A percentile compares a stretch with the other conserved stretches of the same genome.
These are phyloP conservation scores for Phytophthora uliginosa DNA, from an alignment of 352 stramenopile species.

Conservation along the genomic window DNA sequence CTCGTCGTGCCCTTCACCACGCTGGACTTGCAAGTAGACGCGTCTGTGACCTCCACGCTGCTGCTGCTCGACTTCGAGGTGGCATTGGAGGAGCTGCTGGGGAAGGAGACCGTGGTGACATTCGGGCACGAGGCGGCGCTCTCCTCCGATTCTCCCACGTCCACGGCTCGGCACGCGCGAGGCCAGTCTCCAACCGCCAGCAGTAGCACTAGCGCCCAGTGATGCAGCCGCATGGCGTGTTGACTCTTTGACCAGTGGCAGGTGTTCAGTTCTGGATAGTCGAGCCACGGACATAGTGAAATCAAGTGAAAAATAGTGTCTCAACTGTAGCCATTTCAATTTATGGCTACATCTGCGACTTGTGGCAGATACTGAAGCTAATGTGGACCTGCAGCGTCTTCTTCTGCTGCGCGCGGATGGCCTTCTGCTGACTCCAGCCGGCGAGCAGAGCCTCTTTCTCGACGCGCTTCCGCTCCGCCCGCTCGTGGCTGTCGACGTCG, in stretches of 20 bases:
- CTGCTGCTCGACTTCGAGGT: conserved; percentile 11
- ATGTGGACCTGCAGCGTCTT: conserved; percentile 26
- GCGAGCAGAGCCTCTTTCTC: conserved; percentile 52
- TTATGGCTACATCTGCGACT: conserved; percentile 24
- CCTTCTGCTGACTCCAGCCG: conserved; percentile 62
- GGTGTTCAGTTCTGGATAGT: conserved; percentile 13
- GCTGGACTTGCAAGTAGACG: conserved; percentile 26
- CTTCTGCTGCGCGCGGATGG: conserved; percentile 38
- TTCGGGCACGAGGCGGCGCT: conserved; percentile 36
- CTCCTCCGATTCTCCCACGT: conserved; percentile 40
- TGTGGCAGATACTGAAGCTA: not conserved
- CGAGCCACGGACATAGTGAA: conserved; percentile 12
- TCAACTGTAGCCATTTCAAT: conserved; percentile 10
- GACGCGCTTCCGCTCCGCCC: conserved; percentile 32
- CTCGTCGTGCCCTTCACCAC: conserved; percentile 23
- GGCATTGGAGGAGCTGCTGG: conserved; percentile 19
- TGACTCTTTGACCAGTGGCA: not conserved
- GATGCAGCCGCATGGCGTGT: not conserved
- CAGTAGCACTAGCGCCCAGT: conserved; percentile 8
- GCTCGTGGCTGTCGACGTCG: conserved; percentile 38
- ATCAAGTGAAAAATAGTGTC: conserved; percentile 10
- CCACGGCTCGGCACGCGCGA: conserved; percentile 19
- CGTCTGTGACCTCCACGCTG: conserved; percentile 31
- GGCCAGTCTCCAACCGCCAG: conserved; percentile 8
- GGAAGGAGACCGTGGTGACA: conserved; percentile 39